Evolutionary conservation across 78 protist genomes (phyloP).

Genomic region (Planoprotostelium fungivorum): DNA sequence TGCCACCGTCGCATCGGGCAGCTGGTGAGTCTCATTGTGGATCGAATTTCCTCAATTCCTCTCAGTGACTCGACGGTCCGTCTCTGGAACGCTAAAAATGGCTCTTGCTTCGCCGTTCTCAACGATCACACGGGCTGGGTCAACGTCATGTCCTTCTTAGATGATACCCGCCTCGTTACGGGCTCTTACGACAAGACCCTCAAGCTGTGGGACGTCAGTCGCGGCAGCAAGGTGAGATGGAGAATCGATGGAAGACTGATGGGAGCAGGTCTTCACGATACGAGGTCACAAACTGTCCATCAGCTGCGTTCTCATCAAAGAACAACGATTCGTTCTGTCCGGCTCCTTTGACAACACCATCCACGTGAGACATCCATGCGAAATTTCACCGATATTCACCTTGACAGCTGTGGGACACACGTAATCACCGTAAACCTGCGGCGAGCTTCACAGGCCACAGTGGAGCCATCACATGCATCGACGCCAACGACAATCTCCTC

Average conservation of each 20-base stretch:
- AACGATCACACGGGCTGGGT: conserved; percentile 64
- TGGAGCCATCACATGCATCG: conserved; percentile 18
- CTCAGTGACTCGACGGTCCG: conserved; percentile 39
- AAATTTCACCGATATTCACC: too few species aligned
- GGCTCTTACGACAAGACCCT: conserved; percentile 52
- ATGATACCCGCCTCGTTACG: conserved; percentile 11
- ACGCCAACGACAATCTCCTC: conserved; percentile 25
- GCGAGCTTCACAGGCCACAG: conserved; percentile 33
- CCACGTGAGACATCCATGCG: neutral
- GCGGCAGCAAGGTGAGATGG: conserved; percentile 28
- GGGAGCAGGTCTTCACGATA: conserved; percentile 4
- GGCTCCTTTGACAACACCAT: conserved; percentile 51
- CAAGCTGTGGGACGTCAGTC: conserved; percentile 50
- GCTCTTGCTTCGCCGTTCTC: conserved; percentile 26
- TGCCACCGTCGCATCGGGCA: neutral
- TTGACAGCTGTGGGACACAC: neutral
- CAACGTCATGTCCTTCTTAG: conserved; percentile 8
- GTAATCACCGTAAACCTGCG: conserved; percentile 29
- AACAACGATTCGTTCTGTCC: conserved; percentile 15
- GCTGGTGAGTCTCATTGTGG: neutral
- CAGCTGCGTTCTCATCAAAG: conserved; percentile 26
- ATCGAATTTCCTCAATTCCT: neutral
- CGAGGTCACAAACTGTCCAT: conserved; percentile 54
- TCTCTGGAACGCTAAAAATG: conserved; percentile 42
- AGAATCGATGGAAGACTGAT: neutral